Base-by-base conservation (phyloP, 352 stramenopile genomes). In the Phytopythium chamaehyphon region DNA sequence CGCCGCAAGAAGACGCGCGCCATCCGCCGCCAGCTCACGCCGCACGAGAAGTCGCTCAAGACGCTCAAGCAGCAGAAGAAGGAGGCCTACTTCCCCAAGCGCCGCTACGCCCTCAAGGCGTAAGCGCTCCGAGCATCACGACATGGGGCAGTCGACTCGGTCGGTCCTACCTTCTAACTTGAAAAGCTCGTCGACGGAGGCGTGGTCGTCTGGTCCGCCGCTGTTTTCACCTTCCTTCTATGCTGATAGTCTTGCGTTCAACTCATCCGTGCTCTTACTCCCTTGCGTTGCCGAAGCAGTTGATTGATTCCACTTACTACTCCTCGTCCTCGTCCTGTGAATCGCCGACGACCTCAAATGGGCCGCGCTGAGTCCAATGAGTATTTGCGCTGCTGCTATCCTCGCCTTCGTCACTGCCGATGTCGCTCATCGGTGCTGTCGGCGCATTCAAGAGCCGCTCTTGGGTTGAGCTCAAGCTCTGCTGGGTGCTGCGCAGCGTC, bases 1-100 rank as follows among this genome's bases (percentile, higher is more conserved):
- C 88, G 98, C 69, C 67, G 87, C 57, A 99, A 99, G 96, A 97
- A 98, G 86, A 99, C 98, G 61, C 87, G 97, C 62, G 97, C 97
- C 37, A 99, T 99, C 67, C 94, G 98, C 58, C 90, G 97, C 64
- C 83, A 86, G 50, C 83, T 99, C 26, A 98, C 95, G 55, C 94
- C 90, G 73, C 87, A 97, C 59, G 90, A 99, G 79, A 90, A 90
- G 76, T 80, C 69, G 31, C 71, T 90, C 62, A 98, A 97, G 78
- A 98, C 93, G 48, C 64, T 92, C 55, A 97, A 97, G 82, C 76
- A 97, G 68, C 69, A 88, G 65, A 98, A 97, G 89, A 99, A 98
- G 90, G 90, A 96, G 55, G 76, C 78, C 38, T 97, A 98, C 79
- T 99, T 98, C 73, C 96, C 96, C 47, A 96, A 90, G 77, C 82